Base-by-base conservation (phyloP, 2,329 filamentous ascomycete species). In the Cladorrhinum sp. region DNA sequence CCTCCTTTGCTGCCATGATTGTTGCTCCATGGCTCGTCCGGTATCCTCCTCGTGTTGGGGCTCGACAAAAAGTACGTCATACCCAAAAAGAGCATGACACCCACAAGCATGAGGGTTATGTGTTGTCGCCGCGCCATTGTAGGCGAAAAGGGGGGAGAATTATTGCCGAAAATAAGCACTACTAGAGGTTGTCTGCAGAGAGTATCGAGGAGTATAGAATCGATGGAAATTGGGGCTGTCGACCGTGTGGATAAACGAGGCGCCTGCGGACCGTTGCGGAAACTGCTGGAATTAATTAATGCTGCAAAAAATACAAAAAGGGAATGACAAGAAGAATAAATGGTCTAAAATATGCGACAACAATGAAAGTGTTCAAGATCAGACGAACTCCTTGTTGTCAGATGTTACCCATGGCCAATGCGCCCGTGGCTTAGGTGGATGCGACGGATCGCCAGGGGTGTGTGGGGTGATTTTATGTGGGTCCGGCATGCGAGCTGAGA, bases 61-160 rank as follows among this genome's bases (percentile, higher is more conserved):
- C 49, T 57, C 2, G 85, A 82, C 66, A 86, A 82, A 64, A 84
- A 77, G 65, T 88, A 82, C 45, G 83, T 81, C 60, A 90, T 66
- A 68, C 83, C 79, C 57, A 85, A 76, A 68, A 88, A 79, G 63
- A 82, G 74, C 61, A 81, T 76, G 66, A 85, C 77, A 65, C 80
- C 79, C 65, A 87, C 70, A 64, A 88, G 69, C 54, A 82, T 75
- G 65, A 83, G 70, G 27, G 83, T 77, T 61, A 86, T 71, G 66
- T 85, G 80, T 64, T 79, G 78, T 64, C 79, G 74, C 49, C 83
- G 80, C 62, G 82, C 78, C 82, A 85, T 85, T 57, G 61, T 58
- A 59, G 22, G 24, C 51, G 25, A 29, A 25, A 3, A 12, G 22
- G 12, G 13, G 22, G 24, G 18, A 23, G 22, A 22, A 24, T 10